Evolutionary conservation across 2,329 filamentous ascomycete species (phyloP).

Genomic region (Trichoderma endophyticum): DNA sequence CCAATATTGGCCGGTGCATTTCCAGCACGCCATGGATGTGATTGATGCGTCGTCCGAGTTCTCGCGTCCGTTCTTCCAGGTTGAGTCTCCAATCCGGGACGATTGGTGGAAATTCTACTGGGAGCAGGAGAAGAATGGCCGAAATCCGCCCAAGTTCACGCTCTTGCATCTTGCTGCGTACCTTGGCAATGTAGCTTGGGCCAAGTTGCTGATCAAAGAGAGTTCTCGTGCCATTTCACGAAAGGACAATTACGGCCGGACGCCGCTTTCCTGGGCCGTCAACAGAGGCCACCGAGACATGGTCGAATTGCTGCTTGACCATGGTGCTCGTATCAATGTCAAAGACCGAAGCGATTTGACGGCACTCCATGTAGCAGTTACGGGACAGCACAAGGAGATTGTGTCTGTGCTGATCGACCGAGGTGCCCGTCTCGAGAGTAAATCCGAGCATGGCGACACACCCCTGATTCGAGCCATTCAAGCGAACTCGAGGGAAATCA

Average conservation of each 20-base stretch:
- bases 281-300: neutral
- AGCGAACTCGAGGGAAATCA: constrained; percentile 9
- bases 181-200: constrained; percentile 3
- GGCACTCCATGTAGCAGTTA: neutral
- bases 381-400: constrained; percentile 3
- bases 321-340: constrained; percentile 2
- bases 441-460: constrained; percentile 2
- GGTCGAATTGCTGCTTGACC: neutral
- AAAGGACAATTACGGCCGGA: constrained; percentile 5
- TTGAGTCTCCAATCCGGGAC: neutral
- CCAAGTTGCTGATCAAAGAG: neutral
- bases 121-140: constrained; percentile 7
- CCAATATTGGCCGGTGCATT: constrained; percentile 4
- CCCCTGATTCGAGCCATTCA: constrained; percentile 2
- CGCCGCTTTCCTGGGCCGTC: constrained; percentile 3
- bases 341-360: constrained; percentile 3
- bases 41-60: neutral
- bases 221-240: neutral
- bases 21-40: constrained; percentile 3
- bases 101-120: constrained; percentile 9
- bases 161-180: constrained; percentile 9
- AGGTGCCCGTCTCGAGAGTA: neutral
- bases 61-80: neutral
- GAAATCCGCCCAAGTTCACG: constrained; percentile 1
- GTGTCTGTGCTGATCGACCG: constrained; percentile 3